phyloP scores from a whole-genome alignment of 208 protist genomes.

The Acanthamoeba lugdunensis region DNA sequence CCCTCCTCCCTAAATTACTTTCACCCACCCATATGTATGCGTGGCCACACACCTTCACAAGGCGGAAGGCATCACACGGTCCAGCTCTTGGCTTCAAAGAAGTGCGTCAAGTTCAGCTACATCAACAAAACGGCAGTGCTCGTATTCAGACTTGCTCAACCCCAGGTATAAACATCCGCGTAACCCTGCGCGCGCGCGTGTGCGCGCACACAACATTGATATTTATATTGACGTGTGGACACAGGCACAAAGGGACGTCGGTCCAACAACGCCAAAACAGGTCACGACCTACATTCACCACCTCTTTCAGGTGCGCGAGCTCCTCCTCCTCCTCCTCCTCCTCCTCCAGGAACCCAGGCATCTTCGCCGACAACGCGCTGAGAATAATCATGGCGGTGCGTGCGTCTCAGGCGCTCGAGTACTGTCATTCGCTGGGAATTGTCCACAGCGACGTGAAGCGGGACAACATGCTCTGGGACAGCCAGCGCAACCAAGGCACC shows the following conservation, averaged over 20 bases:
- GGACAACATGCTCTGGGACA: background rate
- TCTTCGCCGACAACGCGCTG: background rate
- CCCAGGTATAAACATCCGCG: background rate
- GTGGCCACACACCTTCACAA: background rate
- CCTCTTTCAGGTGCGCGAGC: background rate
- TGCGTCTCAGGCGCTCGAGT: background rate
- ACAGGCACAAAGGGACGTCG: background rate
- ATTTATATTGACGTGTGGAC: background rate
- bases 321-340: background rate
- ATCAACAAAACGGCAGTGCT: background rate
- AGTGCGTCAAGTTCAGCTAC: background rate
- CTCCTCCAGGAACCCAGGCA: background rate
- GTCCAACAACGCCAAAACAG: background rate
- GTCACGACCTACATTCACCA: background rate
- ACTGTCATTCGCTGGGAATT: conserved; percentile 13
- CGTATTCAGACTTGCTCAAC: background rate
- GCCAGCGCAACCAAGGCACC: background rate
- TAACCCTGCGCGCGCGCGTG: background rate
- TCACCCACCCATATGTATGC: background rate
- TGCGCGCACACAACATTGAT: no score
- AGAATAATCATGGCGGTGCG: background rate
- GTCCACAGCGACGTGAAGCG: conserved; percentile 24
- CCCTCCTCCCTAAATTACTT: background rate
- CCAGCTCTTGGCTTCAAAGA: background rate
- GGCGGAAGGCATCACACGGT: background rate